Evolutionary conservation across 2,329 filamentous ascomycete species (phyloP).

Genomic region (Beauveria sp.): DNA sequence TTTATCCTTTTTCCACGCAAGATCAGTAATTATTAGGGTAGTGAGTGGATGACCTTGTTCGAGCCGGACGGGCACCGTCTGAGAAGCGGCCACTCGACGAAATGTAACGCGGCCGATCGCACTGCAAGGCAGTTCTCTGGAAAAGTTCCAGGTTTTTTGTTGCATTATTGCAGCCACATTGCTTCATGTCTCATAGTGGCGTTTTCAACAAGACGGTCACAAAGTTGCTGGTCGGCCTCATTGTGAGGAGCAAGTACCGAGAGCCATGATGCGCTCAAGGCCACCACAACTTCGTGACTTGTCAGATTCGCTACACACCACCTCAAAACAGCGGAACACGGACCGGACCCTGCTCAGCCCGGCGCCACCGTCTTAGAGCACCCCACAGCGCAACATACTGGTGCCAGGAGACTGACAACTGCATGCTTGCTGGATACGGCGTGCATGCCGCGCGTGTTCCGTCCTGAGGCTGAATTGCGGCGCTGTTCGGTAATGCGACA

Average conservation of each 20-base stretch:
- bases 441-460: not conserved
- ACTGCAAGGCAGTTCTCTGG: not conserved
- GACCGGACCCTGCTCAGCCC: conserved; percentile 9
- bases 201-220: not conserved
- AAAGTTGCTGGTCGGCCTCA: not conserved
- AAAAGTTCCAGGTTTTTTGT: not conserved
- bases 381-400: not conserved
- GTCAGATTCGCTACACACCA: conserved; percentile 9
- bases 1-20: not conserved
- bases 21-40: not conserved
- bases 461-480: conserved; percentile 1
- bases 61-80: not conserved
- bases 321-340: conserved; percentile 3
- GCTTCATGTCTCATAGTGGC: not conserved
- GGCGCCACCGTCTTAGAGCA: conserved; percentile 5
- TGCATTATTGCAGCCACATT: not conserved
- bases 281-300: not conserved
- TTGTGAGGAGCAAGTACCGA: not conserved
- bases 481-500: not conserved
- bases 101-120: not conserved
- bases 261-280: not conserved
- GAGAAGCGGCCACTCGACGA: not conserved
- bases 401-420: too few species aligned
- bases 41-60: not conserved
- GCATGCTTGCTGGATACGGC: not conserved